A percentile compares a stretch with the other conserved stretches of the same genome.
Evolutionary conservation across 306 rosid genomes (phyloP).

Genomic region (Ammopiptanthus mongolicus): DNA sequence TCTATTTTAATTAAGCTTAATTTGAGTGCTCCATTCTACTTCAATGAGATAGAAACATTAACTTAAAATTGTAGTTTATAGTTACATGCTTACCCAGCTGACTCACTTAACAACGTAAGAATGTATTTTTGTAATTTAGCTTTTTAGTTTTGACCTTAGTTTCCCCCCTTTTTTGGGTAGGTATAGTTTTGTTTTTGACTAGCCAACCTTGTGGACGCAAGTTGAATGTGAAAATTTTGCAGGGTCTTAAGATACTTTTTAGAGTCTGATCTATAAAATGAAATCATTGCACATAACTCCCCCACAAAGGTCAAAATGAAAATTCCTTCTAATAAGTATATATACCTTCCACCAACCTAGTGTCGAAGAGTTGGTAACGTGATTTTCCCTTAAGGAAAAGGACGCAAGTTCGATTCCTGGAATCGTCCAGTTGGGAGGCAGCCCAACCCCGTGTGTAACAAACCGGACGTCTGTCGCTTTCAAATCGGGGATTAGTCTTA

Average conservation of each 20-base stretch:
- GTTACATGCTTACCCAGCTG: constrained; percentile 3
- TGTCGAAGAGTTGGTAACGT: too few relatives aligned
- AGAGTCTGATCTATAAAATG: neutral
- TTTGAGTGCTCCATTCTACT: constrained; percentile 12
- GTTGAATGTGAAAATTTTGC: neutral
- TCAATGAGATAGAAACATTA: neutral
- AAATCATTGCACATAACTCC: neutral
- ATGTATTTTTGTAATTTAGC: neutral
- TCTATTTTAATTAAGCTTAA: constrained; percentile 10
- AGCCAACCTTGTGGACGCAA: neutral
- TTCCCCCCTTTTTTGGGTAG: neutral
- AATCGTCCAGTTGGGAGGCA: too few relatives aligned
- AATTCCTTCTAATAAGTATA: neutral
- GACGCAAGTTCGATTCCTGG: too few relatives aligned
- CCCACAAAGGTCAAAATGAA: neutral
- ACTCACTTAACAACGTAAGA: neutral
- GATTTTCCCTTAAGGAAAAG: too few relatives aligned
- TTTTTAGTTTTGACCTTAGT: neutral
- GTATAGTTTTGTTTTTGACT: neutral
- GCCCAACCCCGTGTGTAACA: too few relatives aligned
- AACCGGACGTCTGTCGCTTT: too few relatives aligned
- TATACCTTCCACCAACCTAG: neutral
- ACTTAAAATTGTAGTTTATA: neutral
- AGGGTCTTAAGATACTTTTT: neutral
- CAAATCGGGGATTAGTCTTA: too few relatives aligned